Evolutionary conservation across 2,329 filamentous ascomycete species (phyloP), one percentile per base, ranked within the genome.

Genomic region (Colletotrichum gigasporum): DNA sequence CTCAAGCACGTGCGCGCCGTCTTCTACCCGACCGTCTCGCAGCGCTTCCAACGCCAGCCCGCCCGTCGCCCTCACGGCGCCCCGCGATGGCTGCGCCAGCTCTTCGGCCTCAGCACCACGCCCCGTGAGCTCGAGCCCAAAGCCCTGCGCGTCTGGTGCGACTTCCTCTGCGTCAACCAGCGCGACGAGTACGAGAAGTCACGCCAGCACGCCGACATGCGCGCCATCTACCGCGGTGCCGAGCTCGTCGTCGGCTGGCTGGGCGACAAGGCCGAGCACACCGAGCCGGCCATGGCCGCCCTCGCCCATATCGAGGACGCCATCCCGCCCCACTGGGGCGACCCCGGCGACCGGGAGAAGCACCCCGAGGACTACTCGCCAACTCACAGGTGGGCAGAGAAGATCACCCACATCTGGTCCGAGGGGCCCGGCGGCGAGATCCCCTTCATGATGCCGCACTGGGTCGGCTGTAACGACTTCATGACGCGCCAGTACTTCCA

Each of bases 321-420:
- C 18, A 75, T 78, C 66, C 76, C 76, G 3, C 44, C 61, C 9
- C 56, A 67, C 54, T 78, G 73, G 69, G 73, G 75, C 26, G 73
- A 76, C 52, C 73, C 76, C 2, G 75, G 72, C 5, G 76, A 78
- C 57, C 69, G 60, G 22, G 71, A 72, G 45, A 63, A 67, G 50
- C 70, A 76, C 45, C 76, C 76, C 1, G 70, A 78, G 50, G 64
- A 78, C 67, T 78, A 78, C 60, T 67, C 72, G 16, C 75, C 75
- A 9, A 55, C 61, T 5, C 69, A 76, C 67, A 51, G 66, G 32
- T 78, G 76, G 76, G 69, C 74, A 7, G 63, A 52, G 20, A 53
- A 69, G 4, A 69, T 77, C 5, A 63, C 68, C 7, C 67, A 73
- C 59, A 59, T 73, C 41, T 74, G 72, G 57, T 68, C 68, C 37